phyloP scores from a whole-genome alignment of 345 rosid genomes.

The Eucalyptus cloeziana region DNA sequence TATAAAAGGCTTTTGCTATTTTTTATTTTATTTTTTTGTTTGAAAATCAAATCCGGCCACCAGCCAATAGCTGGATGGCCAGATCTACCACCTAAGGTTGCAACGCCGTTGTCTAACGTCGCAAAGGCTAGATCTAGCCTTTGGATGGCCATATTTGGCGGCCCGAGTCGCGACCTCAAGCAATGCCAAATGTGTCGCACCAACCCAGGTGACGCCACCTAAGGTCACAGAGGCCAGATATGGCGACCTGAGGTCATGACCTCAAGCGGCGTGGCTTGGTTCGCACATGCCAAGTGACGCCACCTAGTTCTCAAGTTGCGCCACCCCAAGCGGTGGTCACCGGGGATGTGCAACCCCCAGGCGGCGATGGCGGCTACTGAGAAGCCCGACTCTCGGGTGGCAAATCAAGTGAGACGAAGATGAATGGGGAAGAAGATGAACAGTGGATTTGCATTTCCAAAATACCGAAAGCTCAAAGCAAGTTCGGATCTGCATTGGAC shows the following conservation, averaged over 20 bases:
- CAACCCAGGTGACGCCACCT: accelerated
- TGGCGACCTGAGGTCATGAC: accelerated
- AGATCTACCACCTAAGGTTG: accelerated
- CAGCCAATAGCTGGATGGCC: accelerated
- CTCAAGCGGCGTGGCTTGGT: accelerated
- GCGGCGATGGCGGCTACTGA: accelerated
- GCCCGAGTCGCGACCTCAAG: accelerated
- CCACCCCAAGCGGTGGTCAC: no score
- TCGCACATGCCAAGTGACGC: accelerated
- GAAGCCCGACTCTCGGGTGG: accelerated
- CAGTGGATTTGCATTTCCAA: no score
- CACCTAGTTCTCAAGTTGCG: accelerated
- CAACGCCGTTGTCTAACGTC: accelerated
- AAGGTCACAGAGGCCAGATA: accelerated
- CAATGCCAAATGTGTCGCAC: accelerated
- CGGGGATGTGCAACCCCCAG: accelerated
- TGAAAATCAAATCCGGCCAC: no score
- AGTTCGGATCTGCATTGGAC: accelerated
- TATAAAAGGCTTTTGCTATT: no score
- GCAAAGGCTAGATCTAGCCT: accelerated
- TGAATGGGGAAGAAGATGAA: no score
- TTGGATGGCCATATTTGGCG: accelerated
- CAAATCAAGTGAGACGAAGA: no score
- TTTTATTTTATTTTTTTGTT: no score
- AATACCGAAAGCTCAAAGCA: no score